phyloP scores from a whole-genome alignment of 2,329 filamentous ascomycete genomes.

The Alternaria metachromatica region DNA sequence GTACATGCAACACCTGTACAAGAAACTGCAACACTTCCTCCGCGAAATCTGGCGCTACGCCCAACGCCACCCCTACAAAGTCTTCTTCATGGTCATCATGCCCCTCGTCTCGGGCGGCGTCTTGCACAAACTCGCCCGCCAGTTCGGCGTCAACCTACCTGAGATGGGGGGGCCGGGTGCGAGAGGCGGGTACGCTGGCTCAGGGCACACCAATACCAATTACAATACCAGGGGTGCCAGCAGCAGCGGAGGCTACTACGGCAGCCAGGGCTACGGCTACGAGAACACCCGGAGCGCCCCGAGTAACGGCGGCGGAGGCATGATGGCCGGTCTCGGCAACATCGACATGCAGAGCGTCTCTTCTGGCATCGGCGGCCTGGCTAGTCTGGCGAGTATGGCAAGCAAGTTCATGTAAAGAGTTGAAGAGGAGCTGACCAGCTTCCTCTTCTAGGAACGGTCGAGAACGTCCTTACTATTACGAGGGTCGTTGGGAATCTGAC shows the following conservation, averaged over 20 bases:
- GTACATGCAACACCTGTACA: conserved; percentile 76
- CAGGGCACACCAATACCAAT: conserved; percentile 13
- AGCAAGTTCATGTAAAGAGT: conserved; percentile 53
- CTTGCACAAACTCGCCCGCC: conserved; percentile 75
- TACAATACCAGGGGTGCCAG: neutral
- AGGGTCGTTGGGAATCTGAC: conserved; percentile 7
- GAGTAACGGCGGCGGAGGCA: conserved; percentile 26
- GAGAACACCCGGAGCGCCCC: conserved; percentile 37
- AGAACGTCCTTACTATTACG: conserved; percentile 14
- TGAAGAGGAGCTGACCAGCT: conserved; percentile 6
- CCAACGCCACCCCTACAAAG: conserved; percentile 82
- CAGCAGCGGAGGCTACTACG: conserved; percentile 53
- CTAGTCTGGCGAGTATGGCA: conserved; percentile 56
- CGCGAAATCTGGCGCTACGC: conserved; percentile 83
- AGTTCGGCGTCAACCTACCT: conserved; percentile 81
- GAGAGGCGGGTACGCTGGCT: conserved; percentile 28
- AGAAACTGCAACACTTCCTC: conserved; percentile 78
- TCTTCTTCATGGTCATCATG: conserved; percentile 88
- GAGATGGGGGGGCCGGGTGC: conserved; percentile 48
- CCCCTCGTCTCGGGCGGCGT: conserved; percentile 86
- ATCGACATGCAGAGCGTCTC: conserved; percentile 40
- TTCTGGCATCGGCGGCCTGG: conserved; percentile 53
- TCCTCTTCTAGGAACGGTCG: conserved; percentile 14
- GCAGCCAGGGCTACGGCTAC: conserved; percentile 53
- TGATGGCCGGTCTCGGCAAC: conserved; percentile 34